Evolutionary conservation across 768 basidiomycete genomes (phyloP).

Genomic region (Termitomyces sp.): DNA sequence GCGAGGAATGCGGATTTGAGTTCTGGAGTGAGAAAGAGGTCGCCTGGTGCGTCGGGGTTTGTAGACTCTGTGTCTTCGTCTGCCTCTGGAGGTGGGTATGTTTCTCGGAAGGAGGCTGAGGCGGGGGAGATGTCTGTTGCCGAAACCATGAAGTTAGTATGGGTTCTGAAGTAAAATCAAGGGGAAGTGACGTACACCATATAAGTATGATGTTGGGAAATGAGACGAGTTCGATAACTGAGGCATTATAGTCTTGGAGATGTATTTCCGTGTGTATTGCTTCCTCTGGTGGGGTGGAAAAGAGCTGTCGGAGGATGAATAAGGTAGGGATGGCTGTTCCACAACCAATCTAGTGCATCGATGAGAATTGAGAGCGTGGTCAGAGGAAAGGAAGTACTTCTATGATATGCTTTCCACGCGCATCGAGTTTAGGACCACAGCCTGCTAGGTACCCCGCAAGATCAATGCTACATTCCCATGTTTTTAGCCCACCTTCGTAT

Average conservation of each 20-base stretch:
- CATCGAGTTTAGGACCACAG: constrained; percentile 18
- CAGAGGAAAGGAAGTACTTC: constrained; percentile 50
- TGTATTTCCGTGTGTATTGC: constrained; percentile 48
- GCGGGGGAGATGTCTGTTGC: constrained; percentile 60
- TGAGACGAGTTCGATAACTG: constrained; percentile 76
- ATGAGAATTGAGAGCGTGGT: background rate
- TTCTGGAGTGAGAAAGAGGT: constrained; percentile 61
- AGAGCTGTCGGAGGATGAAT: constrained; percentile 63
- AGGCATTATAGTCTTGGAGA: constrained; percentile 89
- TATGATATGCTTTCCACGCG: constrained; percentile 53
- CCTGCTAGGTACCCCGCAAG: constrained; percentile 64
- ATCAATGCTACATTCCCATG: constrained; percentile 95
- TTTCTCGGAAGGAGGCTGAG: constrained; percentile 41
- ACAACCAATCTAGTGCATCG: constrained; percentile 70
- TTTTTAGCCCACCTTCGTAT: constrained; percentile 96
- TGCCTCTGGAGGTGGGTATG: constrained; percentile 1
- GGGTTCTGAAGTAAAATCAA: background rate
- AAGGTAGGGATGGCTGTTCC: constrained; percentile 87
- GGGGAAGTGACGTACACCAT: constrained; percentile 62
- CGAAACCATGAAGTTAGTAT: background rate
- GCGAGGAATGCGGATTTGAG: constrained; percentile 62
- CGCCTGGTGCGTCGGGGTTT: constrained; percentile 22
- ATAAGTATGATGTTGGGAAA: constrained; percentile 73
- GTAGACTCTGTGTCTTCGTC: constrained; percentile 15
- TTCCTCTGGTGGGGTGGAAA: constrained; percentile 28